Base-by-base conservation (phyloP, 208 protist species). In the Trypanosoma scelopori region DNA sequence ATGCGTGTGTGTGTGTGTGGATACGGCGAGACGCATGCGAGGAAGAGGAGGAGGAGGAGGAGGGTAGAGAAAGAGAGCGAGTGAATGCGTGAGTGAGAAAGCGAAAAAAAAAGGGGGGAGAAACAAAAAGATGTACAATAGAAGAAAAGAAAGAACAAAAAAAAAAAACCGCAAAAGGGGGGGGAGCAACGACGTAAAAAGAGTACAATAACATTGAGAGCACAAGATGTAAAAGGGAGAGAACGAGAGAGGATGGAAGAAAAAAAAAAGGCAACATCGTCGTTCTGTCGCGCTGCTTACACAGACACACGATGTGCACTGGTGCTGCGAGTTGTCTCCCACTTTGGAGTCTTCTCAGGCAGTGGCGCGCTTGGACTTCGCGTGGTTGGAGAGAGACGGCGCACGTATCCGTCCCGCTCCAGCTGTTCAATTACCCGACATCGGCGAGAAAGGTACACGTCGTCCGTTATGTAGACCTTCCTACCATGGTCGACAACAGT, bases 401-500 rank as follows among this genome's bases (percentile, higher is more conserved):
- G 62, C 28, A 93, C 60, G 18, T 60, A 60, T 9, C 89, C 89
- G 27, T 74, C 51, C 59, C 67, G 48, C 69, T 95, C 86, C 78
- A 86, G 86, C 42, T 69, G 70, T 1, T 76, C 61, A 42, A 95
- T 72, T 56, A 81, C 73, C 47, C 81, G 65, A 2, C 74, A 65
- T 16, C 89, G 84, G 11, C 78, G 76, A 45, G 68, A 71, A 22
- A 87, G 66, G 72, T 92, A 81, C 39, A 56, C 65, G 55, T 90
- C 82, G 60, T 95, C 86, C 3, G 89, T 93, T 47, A 95, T 89
- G 59, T 85, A 92, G 45, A 92, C 79, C 63, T 90, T 93, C 15
- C 76, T 74, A 11, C 89, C 89, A 46, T 82, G 81, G 32, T 67
- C 46, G 6, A 78, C 71, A 20, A 59, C 52, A 65, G 20, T 35